These are phyloP conservation scores for Orbilia oligospora DNA, from an alignment of 2,329 filamentous ascomycete genomes.

Conservation along the genomic window DNA sequence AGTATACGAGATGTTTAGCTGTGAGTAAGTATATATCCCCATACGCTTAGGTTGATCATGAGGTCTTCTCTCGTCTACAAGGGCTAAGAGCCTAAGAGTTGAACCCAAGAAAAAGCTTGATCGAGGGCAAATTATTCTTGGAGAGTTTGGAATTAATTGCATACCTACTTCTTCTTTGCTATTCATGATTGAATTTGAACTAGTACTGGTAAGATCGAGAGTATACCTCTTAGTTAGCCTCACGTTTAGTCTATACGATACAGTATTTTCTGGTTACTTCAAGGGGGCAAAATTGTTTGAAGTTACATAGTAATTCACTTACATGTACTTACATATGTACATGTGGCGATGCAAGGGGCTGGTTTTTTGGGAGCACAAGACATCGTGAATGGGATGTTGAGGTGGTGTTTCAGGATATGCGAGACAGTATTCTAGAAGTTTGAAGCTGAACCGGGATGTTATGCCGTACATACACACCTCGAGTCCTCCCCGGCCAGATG, in stretches of 20 bases:
- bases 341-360: slow-evolving; percentile 37
- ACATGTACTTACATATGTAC: neutral
- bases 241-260: no score
- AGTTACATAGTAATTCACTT: slow-evolving; percentile 25
- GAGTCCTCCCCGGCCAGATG: no score
- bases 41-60: neutral
- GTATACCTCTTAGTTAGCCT: neutral
- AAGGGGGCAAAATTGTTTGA: slow-evolving; percentile 34
- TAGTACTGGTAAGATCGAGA: no score
- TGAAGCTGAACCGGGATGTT: neutral
- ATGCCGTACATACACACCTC: neutral
- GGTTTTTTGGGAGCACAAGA: neutral
- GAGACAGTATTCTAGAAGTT: slow-evolving; percentile 43
- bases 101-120: slow-evolving; percentile 15
- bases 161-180: no score
- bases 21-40: neutral
- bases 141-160: no score
- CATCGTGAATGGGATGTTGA: slow-evolving; percentile 6
- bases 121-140: neutral
- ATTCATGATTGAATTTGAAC: no score
- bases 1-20: slow-evolving; percentile 14
- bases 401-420: slow-evolving; percentile 46
- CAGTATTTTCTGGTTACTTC: no score
- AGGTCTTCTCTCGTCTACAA: neutral
- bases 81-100: neutral